Evolutionary conservation across 306 rosid genomes (phyloP).

Genomic region (Benincasa hispida): DNA sequence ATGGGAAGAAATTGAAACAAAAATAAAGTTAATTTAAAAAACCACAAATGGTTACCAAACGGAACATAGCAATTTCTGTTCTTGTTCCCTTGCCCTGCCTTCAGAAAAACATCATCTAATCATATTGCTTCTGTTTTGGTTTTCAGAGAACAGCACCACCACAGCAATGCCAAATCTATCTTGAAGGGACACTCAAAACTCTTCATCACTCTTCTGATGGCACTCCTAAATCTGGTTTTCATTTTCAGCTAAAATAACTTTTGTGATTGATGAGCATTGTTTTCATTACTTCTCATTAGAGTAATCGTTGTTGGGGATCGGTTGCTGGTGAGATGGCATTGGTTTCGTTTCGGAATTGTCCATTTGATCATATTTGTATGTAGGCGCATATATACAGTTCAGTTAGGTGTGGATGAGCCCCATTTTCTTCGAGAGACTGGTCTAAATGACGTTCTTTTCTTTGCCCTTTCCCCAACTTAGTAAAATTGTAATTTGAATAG

Average conservation of each 20-base stretch:
- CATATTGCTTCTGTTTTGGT: constrained; percentile 1
- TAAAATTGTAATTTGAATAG: constrained; percentile 2
- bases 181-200: constrained; percentile 13
- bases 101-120: background rate
- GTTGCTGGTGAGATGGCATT: background rate
- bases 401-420: constrained; percentile 2
- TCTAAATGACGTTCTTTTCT: background rate
- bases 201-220: constrained; percentile 30
- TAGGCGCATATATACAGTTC: background rate
- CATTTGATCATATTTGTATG: background rate
- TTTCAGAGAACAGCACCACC: constrained; percentile 26
- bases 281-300: constrained; percentile 1
- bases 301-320: background rate
- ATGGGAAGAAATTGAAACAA: too few relatives aligned
- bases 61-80: background rate
- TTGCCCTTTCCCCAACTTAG: background rate
- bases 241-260: constrained; percentile 8
- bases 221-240: constrained; percentile 25
- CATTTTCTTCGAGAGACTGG: background rate
- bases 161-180: constrained; percentile 23
- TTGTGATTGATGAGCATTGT: background rate
- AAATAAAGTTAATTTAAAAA: too few relatives aligned
- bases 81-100: background rate
- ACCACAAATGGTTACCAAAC: too few relatives aligned
- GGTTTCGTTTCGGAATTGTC: background rate